Evolutionary conservation across 1,284 basidiomycete genomes (phyloP), one percentile per base, ranked within the genome.

Genomic region (Hypsizygus ulmarius): DNA sequence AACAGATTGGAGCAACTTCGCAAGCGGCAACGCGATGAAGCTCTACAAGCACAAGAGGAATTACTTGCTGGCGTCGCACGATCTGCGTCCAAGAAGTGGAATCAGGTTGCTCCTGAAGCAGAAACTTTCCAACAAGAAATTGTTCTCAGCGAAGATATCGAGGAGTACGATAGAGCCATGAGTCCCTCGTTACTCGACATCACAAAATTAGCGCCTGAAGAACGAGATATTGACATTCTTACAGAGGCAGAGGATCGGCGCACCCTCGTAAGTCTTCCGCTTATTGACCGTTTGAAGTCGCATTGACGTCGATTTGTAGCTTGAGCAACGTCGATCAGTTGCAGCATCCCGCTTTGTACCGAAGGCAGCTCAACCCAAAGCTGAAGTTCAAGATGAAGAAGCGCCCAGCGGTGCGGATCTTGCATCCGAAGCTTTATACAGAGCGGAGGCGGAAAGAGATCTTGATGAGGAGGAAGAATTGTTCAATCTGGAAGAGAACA

Each of bases 1-100:
- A 99, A 99, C 64, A 83, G 97, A 36, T 75, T 99, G 14, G 96
- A 98, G 61, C 93, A 97, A 60, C 81, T 99, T 46, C 89, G 95
- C 53, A 94, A 94, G 64, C 83, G 87, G 46, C 97, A 99, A 67
- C 82, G 96, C 45, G 93, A 97, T 59, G 95, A 98, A 64, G 97
- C 96, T 1, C 68, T 92, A 38, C 87, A 89, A 59, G 93, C 94
- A 0, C 91, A 97, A 62, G 86, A 92, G 62, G 95, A 98, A 64
- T 73, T 99, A 16, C 78, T 95, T 32, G 90, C 88, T 39, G 88
- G 87, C 41, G 84, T 91, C 46, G 81, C 78, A 32, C 79, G 74
- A 49, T 74, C 78, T 25, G 79, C 77, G 3, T 70, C 74, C 28
- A 72, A 68, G 48, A 70, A 74, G 48, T 66, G 71, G 45, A 74